These are phyloP conservation scores for Colletotrichum camelliae DNA, from an alignment of 2,329 filamentous ascomycete species.

Conservation along the genomic window DNA sequence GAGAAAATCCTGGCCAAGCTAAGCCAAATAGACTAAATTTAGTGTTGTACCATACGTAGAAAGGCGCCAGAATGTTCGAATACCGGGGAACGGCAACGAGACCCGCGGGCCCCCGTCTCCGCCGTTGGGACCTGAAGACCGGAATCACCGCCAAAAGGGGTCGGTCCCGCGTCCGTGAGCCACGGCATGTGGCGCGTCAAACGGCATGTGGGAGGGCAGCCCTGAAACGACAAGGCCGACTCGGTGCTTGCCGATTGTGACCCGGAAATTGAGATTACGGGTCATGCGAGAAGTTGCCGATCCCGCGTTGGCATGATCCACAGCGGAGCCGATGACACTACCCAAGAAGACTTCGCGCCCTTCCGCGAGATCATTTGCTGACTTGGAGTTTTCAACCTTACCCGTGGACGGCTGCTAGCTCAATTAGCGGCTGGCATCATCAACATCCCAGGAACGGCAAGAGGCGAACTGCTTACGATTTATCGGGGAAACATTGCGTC, in stretches of 20 bases:
- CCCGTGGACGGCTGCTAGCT: background rate
- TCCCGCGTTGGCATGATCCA: background rate
- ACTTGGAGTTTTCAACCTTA: background rate
- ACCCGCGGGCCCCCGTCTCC: background rate
- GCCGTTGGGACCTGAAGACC: background rate
- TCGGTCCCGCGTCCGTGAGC: background rate
- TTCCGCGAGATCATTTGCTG: background rate
- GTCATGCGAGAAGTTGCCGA: background rate
- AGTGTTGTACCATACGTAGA: background rate
- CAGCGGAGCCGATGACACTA: background rate
- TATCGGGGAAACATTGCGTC: background rate
- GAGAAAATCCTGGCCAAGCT: background rate
- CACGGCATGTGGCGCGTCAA: background rate
- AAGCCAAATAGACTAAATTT: background rate
- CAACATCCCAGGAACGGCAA: background rate
- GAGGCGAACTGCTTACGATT: background rate
- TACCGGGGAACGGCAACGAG: background rate
- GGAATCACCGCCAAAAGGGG: background rate
- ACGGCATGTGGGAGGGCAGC: background rate
- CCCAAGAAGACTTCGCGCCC: background rate
- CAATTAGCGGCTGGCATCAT: background rate
- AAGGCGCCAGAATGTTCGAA: background rate
- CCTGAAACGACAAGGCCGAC: background rate
- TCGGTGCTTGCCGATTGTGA: background rate
- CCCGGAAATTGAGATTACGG: background rate